These are phyloP conservation scores for Lentinula boryana DNA, from an alignment of 768 basidiomycete species.

Conservation along the genomic window DNA sequence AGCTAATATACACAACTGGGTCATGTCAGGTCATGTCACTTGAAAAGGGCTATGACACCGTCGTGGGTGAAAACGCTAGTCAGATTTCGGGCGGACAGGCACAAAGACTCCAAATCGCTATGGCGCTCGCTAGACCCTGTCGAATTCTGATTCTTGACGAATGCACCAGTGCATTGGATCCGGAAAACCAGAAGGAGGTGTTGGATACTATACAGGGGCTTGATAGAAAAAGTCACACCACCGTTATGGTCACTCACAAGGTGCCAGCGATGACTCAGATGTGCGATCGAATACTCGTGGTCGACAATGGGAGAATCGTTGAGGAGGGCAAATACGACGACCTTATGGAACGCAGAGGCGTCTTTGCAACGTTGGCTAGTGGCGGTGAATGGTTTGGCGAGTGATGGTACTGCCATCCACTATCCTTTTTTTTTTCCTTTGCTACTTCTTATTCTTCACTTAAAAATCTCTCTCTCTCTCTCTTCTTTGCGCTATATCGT, in stretches of 20 bases:
- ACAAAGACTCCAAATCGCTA: slow-evolving; percentile 87
- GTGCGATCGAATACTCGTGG: slow-evolving; percentile 85
- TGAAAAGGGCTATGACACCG: slow-evolving; percentile 82
- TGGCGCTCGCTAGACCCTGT: slow-evolving; percentile 74
- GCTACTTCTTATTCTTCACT: neutral
- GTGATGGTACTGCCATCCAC: slow-evolving; percentile 2
- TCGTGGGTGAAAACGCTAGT: slow-evolving; percentile 87
- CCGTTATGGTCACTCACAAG: slow-evolving; percentile 93
- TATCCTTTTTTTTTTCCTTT: slow-evolving; percentile 2
- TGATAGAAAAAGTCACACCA: slow-evolving; percentile 54
- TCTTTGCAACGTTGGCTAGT: slow-evolving; percentile 72
- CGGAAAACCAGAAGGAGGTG: slow-evolving; percentile 77
- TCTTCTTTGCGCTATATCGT: slow-evolving; percentile 3
- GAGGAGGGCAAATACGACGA: slow-evolving; percentile 77
- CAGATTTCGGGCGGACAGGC: slow-evolving; percentile 95
- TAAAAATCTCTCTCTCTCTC: neutral
- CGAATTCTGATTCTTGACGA: slow-evolving; percentile 86
- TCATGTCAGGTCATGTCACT: slow-evolving; percentile 68
- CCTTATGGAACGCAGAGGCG: slow-evolving; percentile 59
- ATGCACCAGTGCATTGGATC: slow-evolving; percentile 90
- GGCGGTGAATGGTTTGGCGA: slow-evolving; percentile 63
- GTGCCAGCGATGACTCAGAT: slow-evolving; percentile 82
- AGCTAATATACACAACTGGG: slow-evolving; percentile 85
- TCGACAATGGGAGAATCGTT: slow-evolving; percentile 69
- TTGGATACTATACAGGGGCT: slow-evolving; percentile 67